Evolutionary conservation across 306 rosid genomes (phyloP), one percentile per base, ranked within the genome.

Genomic region (Luffa aegyptiaca): DNA sequence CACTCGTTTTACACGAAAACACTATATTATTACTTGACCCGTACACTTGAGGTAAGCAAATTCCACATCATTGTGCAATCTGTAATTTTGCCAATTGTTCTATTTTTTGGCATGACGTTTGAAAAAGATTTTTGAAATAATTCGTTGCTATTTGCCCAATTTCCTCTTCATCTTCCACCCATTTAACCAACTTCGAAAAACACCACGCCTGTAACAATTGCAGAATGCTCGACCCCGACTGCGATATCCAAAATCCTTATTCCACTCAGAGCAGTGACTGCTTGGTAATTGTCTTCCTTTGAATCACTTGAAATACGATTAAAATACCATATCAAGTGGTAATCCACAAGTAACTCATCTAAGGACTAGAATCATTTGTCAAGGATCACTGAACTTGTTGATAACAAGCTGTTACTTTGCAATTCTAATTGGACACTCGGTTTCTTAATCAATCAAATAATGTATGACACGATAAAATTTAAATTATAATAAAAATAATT

Each of bases 141-240:
- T n/a, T n/a, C n/a, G n/a, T n/a, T n/a, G n/a, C n/a, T n/a, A n/a
- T n/a, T n/a, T n/a, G n/a, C n/a, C n/a, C n/a, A n/a, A n/a, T n/a
- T n/a, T n/a, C n/a, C n/a, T n/a, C n/a, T n/a, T n/a, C n/a, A n/a
- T n/a, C n/a, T n/a, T n/a, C n/a, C n/a, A n/a, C n/a, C n/a, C n/a
- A n/a, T n/a, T n/a, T n/a, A n/a, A n/a, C n/a, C n/a, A 59, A 13
- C 35, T 64, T 36, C 0, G 37, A 36, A 61, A 26, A 17, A 44
- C 39, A n/a, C n/a, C 87, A 82, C 88, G 69, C 98, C 98, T 79
- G 97, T 87, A 59, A 90, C 88, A 18, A 95, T 41, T 41, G 84
- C 89, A 16, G 93, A 95, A 78, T 92, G 97, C 88, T 95, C 96
- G 39, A 97, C 86, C 55, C 98, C 98, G 2, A 93, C 87, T 37